Evolutionary conservation across 2,329 filamentous ascomycete genomes (phyloP).

Genomic region (Chaetomiaceae sp.): DNA sequence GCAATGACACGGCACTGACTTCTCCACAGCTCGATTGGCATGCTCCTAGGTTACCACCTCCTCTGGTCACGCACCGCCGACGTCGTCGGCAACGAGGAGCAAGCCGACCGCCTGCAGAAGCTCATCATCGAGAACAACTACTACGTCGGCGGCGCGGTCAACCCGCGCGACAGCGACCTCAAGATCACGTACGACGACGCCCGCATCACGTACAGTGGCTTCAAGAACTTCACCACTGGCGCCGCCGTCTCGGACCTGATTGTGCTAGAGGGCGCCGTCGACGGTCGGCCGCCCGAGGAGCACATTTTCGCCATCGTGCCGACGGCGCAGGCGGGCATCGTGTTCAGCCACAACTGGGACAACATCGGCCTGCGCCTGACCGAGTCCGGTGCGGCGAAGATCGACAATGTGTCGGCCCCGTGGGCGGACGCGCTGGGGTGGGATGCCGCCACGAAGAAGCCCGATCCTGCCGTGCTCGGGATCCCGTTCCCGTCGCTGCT

Average conservation of each 20-base stretch:
- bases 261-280: slow-evolving; percentile 57
- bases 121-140: slow-evolving; percentile 58
- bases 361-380: slow-evolving; percentile 58
- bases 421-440: slow-evolving; percentile 60
- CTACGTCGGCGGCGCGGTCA: slow-evolving; percentile 60
- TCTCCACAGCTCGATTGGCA: slow-evolving; percentile 48
- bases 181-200: slow-evolving; percentile 50
- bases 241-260: slow-evolving; percentile 61
- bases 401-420: slow-evolving; percentile 48
- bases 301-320: slow-evolving; percentile 58
- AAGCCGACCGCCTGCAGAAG: slow-evolving; percentile 50
- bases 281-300: slow-evolving; percentile 42
- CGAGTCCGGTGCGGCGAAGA: slow-evolving; percentile 57
- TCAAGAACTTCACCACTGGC: slow-evolving; percentile 63
- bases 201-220: slow-evolving; percentile 52
- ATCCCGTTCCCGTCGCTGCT: slow-evolving; percentile 53
- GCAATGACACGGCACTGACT: background rate
- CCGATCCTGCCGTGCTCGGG: slow-evolving; percentile 42
- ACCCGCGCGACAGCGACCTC: slow-evolving; percentile 57
- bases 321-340: slow-evolving; percentile 51
- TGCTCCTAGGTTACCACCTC: slow-evolving; percentile 60
- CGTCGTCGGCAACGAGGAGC: slow-evolving; percentile 53
- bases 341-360: slow-evolving; percentile 58
- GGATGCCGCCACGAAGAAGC: slow-evolving; percentile 44
- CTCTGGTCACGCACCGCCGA: slow-evolving; percentile 57